phyloP scores from a whole-genome alignment of 1,139 yeast genomes.

The Zygosaccharomyces pseudobailii region DNA sequence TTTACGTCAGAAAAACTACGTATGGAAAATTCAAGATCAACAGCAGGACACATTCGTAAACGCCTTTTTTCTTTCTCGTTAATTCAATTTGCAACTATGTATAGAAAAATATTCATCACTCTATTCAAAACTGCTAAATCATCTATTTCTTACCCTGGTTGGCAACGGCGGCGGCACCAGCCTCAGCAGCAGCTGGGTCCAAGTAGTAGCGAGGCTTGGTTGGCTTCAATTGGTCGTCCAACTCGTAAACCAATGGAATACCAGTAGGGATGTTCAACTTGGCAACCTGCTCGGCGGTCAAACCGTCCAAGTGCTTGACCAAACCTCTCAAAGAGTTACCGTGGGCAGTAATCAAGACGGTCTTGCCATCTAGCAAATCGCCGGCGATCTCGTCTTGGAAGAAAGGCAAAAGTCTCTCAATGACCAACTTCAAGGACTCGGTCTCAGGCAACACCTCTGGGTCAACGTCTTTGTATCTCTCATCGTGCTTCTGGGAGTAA shows the following conservation, averaged over 20 bases:
- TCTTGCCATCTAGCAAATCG: constrained; percentile 81
- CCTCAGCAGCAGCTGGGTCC: constrained; percentile 99
- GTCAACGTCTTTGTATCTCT: constrained; percentile 78
- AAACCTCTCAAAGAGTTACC: constrained; percentile 98
- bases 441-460: constrained; percentile 86
- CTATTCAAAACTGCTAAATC: constrained; percentile 4
- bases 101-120: constrained; percentile 3
- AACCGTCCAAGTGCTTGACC: constrained; percentile 92
- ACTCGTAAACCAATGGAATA: constrained; percentile 96
- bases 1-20: neutral
- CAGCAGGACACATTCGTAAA: too few species aligned
- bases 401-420: constrained; percentile 96
- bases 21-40: too few species aligned
- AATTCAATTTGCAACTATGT: neutral
- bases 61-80: neutral
- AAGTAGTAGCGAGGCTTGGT: constrained; percentile 91
- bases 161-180: constrained; percentile 99
- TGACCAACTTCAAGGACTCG: constrained; percentile 91
- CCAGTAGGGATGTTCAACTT: constrained; percentile 97
- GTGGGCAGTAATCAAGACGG: constrained; percentile 93
- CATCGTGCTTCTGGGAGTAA: constrained; percentile 82
- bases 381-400: constrained; percentile 92
- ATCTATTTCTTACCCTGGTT: constrained; percentile 71
- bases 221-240: constrained; percentile 83
- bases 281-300: constrained; percentile 89